A percentile compares a stretch with the other conserved stretches of the same genome.
Evolutionary conservation across 2,329 filamentous ascomycete genomes (phyloP).

Genomic region (Cyphellophora europaea): DNA sequence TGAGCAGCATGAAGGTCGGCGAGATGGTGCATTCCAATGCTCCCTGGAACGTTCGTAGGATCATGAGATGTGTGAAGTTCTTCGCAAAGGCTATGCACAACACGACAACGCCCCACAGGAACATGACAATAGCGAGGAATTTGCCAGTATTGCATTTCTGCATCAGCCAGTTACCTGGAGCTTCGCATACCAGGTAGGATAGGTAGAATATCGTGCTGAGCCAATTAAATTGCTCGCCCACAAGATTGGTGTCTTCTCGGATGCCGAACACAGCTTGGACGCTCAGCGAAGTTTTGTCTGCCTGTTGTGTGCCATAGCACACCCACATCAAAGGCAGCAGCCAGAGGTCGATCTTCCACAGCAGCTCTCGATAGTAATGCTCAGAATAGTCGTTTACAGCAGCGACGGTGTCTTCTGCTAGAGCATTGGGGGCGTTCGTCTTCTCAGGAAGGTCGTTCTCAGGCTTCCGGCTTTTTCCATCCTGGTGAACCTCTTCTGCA

Average conservation of each 20-base stretch:
- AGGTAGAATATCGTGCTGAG: slow-evolving; percentile 38
- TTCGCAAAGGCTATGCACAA: slow-evolving; percentile 13
- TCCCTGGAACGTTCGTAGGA: slow-evolving; percentile 26
- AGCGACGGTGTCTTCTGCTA: no score
- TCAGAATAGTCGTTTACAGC: no score
- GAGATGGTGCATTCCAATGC: slow-evolving; percentile 30
- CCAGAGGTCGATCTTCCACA: no score
- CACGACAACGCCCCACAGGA: slow-evolving; percentile 12
- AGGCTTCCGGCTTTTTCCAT: no score
- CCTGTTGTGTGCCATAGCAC: no score
- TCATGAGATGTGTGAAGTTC: slow-evolving; percentile 26
- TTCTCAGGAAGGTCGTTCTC: no score
- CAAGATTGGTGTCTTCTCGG: slow-evolving; percentile 22
- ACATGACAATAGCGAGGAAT: slow-evolving; percentile 32
- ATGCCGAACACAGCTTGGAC: slow-evolving; percentile 46
- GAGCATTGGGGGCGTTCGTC: no score
- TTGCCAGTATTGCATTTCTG: slow-evolving; percentile 38
- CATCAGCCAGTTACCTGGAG: slow-evolving; percentile 41
- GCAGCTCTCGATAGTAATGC: no score
- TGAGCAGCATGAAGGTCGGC: slow-evolving; percentile 26
- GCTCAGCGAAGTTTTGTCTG: no score
- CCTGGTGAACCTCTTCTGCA: no score
- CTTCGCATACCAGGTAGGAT: slow-evolving; percentile 41
- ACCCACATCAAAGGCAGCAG: no score
- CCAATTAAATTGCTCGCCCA: slow-evolving; percentile 36